phyloP scores from a whole-genome alignment of 768 basidiomycete genomes.

The Strobilomyces dryophilus region DNA sequence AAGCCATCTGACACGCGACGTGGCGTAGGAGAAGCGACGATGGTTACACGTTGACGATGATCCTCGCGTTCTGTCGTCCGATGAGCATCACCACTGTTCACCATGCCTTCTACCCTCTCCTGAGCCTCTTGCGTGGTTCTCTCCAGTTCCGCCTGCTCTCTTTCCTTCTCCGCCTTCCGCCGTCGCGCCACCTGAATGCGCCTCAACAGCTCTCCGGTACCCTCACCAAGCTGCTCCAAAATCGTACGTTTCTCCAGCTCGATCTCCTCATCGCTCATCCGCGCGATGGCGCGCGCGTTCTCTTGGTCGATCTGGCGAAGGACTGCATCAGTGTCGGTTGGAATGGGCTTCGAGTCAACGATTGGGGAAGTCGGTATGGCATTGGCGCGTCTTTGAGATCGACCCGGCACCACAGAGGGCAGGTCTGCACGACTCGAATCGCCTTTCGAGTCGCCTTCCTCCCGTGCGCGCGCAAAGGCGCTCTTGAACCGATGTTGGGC shows the following conservation, averaged over 20 bases:
- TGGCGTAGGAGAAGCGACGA: constrained; percentile 12
- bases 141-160: background rate
- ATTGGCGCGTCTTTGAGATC: background rate
- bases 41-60: background rate
- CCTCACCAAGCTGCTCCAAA: constrained; percentile 66
- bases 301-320: constrained; percentile 58
- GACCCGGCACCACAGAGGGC: background rate
- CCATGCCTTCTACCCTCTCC: background rate
- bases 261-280: constrained; percentile 70
- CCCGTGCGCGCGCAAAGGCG: constrained; percentile 51
- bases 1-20: constrained; percentile 8
- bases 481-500: constrained; percentile 64
- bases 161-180: constrained; percentile 11
- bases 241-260: constrained; percentile 64
- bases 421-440: constrained; percentile 10
- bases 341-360: constrained; percentile 14
- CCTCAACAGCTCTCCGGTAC: constrained; percentile 57
- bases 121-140: background rate
- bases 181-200: constrained; percentile 20
- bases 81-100: background rate
- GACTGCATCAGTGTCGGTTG: constrained; percentile 39
- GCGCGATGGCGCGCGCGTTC: constrained; percentile 56
- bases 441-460: constrained; percentile 23
- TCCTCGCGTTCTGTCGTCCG: background rate
- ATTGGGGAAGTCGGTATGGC: background rate